These are phyloP conservation scores for Aphanomyces stellatus DNA, from an alignment of 352 stramenopile genomes.

Conservation along the genomic window DNA sequence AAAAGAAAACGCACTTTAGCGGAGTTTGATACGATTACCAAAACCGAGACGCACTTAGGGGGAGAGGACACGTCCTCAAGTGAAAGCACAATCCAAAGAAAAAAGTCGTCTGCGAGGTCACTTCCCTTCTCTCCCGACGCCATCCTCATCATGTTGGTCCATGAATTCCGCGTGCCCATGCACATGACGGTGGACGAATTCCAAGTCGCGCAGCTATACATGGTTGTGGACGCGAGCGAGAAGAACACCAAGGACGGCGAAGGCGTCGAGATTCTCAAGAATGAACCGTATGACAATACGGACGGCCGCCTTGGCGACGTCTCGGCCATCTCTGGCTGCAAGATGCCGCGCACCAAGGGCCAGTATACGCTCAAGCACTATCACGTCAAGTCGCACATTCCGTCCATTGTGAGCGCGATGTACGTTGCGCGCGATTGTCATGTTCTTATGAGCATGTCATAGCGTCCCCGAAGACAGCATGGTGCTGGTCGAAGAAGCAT, in stretches of 20 bases:
- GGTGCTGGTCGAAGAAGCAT: conserved; percentile 79
- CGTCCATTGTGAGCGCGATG: conserved; percentile 68
- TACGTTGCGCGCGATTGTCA: too few relatives aligned
- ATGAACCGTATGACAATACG: conserved; percentile 80
- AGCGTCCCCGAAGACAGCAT: conserved; percentile 79
- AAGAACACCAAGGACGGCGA: conserved; percentile 77
- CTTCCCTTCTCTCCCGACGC: too few relatives aligned
- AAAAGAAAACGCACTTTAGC: too few relatives aligned
- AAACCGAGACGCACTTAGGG: too few relatives aligned
- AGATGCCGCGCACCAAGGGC: conserved; percentile 62
- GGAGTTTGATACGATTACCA: too few relatives aligned
- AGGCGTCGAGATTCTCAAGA: conserved; percentile 81
- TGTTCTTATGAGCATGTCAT: too few relatives aligned
- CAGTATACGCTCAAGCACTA: conserved; percentile 87
- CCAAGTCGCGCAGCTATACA: conserved; percentile 78
- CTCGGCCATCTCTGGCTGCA: conserved; percentile 65
- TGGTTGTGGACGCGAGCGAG: conserved; percentile 81
- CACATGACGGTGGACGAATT: conserved; percentile 84
- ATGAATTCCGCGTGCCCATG: conserved; percentile 81
- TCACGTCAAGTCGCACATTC: conserved; percentile 81
- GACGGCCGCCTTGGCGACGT: conserved; percentile 56
- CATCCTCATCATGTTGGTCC: conserved; percentile 82
- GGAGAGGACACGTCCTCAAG: not conserved
- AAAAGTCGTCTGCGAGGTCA: too few relatives aligned
- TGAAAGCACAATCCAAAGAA: too few relatives aligned